A percentile compares a stretch with the other conserved stretches of the same genome.
These are phyloP conservation scores for Pythium angustatum DNA, from an alignment of 352 stramenopile genomes.

Conservation along the genomic window DNA sequence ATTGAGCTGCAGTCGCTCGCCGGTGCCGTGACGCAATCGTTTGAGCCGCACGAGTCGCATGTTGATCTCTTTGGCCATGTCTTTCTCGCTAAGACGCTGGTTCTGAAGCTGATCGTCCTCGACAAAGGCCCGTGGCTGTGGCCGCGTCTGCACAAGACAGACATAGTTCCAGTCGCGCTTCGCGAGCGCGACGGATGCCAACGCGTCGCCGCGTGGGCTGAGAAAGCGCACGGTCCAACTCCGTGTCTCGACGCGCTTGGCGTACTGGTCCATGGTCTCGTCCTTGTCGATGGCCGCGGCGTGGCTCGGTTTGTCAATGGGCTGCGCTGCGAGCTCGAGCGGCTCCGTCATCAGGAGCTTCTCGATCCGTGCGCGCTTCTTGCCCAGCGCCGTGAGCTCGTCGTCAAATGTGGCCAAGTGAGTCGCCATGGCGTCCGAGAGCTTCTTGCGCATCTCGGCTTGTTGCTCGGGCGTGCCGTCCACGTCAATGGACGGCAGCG, in stretches of 20 bases:
- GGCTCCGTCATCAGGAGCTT: conserved; percentile 61
- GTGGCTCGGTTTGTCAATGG: conserved; percentile 30
- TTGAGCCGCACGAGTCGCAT: conserved; percentile 60
- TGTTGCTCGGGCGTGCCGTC: conserved; percentile 46
- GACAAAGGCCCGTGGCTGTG: conserved; percentile 49
- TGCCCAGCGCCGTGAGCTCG: conserved; percentile 37
- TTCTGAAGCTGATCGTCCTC: conserved; percentile 61
- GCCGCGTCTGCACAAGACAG: conserved; percentile 57
- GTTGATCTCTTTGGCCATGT: conserved; percentile 59
- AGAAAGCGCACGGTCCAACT: conserved; percentile 57
- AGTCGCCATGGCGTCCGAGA: conserved; percentile 43
- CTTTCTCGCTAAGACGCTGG: conserved; percentile 45
- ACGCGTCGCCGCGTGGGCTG: conserved; percentile 46
- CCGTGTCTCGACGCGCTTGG: conserved; percentile 47
- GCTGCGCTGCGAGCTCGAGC: conserved; percentile 41
- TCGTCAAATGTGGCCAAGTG: conserved; percentile 45
- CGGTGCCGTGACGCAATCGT: conserved; percentile 54
- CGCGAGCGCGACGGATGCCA: conserved; percentile 48
- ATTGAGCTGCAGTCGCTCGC: conserved; percentile 39
- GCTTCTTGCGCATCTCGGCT: conserved; percentile 53
- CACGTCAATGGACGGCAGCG: conserved; percentile 49
- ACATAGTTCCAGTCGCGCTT: conserved; percentile 73
- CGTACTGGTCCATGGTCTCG: conserved; percentile 33
- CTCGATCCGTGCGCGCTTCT: conserved; percentile 40
- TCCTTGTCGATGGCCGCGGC: conserved; percentile 31